These are phyloP conservation scores for Calonectria ilicicola DNA, from an alignment of 2,329 filamentous ascomycete species.

Conservation along the genomic window DNA sequence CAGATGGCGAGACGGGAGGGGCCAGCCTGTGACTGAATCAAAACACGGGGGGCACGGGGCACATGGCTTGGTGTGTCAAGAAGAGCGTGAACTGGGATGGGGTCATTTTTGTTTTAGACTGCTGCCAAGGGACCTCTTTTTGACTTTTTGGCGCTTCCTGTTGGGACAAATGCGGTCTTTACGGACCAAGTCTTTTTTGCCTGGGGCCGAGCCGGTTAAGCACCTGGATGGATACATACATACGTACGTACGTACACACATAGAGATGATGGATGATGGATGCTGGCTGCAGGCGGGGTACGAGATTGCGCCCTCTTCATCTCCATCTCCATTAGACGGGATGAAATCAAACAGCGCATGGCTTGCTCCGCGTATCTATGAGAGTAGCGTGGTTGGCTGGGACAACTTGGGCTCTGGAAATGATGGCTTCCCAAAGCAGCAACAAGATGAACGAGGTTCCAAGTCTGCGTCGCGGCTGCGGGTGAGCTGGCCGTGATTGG, in stretches of 20 bases:
- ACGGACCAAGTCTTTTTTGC: neutral
- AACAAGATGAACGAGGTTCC: neutral
- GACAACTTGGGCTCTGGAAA: neutral
- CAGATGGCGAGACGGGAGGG: constrained; percentile 5
- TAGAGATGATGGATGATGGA: too few species aligned
- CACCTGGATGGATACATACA: too few species aligned
- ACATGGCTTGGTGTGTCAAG: constrained; percentile 3
- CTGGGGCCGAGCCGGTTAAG: neutral
- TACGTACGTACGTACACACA: too few species aligned
- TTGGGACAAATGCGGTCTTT: neutral
- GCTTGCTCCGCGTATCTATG: neutral
- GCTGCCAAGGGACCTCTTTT: neutral
- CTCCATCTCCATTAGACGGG: neutral
- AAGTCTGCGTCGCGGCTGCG: neutral
- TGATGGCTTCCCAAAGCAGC: neutral
- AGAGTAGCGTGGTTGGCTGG: constrained; percentile 8
- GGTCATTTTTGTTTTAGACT: constrained; percentile 1
- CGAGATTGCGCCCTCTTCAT: neutral
- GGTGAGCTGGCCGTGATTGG: constrained; percentile 15
- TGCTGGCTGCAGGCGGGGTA: neutral
- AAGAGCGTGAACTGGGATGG: neutral
- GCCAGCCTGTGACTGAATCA: neutral
- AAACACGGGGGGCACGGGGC: constrained; percentile 15
- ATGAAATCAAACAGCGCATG: neutral
- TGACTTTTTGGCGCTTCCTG: neutral